Conservation (phyloP, 768 basidiomycete genomes). For the Boletus coccyginus region DNA sequence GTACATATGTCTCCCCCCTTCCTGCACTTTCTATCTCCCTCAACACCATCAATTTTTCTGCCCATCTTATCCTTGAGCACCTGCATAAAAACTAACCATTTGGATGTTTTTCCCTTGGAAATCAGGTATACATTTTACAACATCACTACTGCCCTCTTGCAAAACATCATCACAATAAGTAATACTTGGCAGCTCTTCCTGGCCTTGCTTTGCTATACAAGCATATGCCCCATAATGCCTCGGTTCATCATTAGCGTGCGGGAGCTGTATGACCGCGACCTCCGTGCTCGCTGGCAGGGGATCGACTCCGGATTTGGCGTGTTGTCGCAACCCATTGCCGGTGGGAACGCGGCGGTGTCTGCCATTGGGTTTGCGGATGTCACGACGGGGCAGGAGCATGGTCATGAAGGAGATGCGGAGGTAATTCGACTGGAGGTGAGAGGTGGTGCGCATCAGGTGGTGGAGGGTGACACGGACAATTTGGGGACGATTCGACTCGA, state of each 20-base stretch:
- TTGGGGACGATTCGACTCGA: too few species aligned
- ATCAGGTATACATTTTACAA: background rate
- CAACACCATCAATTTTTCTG: too few species aligned
- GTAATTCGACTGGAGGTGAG: background rate
- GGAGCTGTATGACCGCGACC: background rate
- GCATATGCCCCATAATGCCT: background rate
- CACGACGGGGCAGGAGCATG: too few species aligned
- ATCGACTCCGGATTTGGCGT: slow-evolving; percentile 4
- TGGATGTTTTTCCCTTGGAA: background rate
- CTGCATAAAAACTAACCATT: background rate
- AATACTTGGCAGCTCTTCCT: background rate
- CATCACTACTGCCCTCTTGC: too few species aligned
- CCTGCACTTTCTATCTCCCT: too few species aligned
- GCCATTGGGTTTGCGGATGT: background rate
- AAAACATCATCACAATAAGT: too few species aligned
- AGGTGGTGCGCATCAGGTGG: too few species aligned
- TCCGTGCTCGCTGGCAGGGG: background rate
- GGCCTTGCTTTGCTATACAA: too few species aligned
- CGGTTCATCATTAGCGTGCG: slow-evolving; percentile 3
- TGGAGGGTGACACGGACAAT: too few species aligned
- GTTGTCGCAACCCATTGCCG: background rate
- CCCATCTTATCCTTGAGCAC: background rate
- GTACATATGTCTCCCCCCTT: background rate
- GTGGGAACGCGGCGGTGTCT: background rate
- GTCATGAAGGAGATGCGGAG: background rate